Base-by-base conservation (phyloP, 805 yeast genomes). In the Candida rishiriensis region DNA sequence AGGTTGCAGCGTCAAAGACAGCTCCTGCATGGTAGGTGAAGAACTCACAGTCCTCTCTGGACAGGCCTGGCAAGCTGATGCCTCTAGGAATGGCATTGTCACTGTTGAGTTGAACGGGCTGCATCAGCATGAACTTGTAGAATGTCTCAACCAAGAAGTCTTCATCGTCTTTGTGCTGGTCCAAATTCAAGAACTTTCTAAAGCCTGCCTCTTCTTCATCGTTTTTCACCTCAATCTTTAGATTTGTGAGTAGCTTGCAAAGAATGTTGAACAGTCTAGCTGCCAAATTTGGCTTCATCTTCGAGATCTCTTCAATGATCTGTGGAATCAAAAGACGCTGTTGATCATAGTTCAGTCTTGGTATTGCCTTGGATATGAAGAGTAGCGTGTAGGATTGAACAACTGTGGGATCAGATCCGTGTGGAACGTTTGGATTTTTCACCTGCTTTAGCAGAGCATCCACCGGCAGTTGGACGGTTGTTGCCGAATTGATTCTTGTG, bases 21-120 rank as follows among this genome's bases (percentile, higher is more conserved):
- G 81, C 76, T 26, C 90, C 91, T 2, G 91, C 88, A 49, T 77
- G 77, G 42, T 71, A 73, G 0, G 88, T 83, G 52, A 88, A 78
- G 52, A 83, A 87, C 1, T 76, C 59, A 15, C 76, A 73, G 35
- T 84, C 88, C 0, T 58, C 57, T 0, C 70, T 60, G 12, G 82
- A 68, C 41, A 89, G 63, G 0, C 96, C 96, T 0, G 91, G 88
- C 45, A 79, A 72, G 3, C 70, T 59, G 46, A 70, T 65, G 9
- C 72, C 71, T 47, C 65, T 64, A 34, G 79, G 77, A 12, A 72
- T 68, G 3, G 54, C 46, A 17, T 68, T 67, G n/a, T 66, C 61
- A 34, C 60, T 64, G 46, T 59, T 43, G 43, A 63, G 48, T 40
- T 71, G 59, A 35, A 60, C 44, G 1, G 89, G 81, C 36, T 66